Evolutionary conservation across 176 grass and related monocot genomes (phyloP), one percentile per base, ranked within the genome.

Genomic region (Triticum dicoccoides): DNA sequence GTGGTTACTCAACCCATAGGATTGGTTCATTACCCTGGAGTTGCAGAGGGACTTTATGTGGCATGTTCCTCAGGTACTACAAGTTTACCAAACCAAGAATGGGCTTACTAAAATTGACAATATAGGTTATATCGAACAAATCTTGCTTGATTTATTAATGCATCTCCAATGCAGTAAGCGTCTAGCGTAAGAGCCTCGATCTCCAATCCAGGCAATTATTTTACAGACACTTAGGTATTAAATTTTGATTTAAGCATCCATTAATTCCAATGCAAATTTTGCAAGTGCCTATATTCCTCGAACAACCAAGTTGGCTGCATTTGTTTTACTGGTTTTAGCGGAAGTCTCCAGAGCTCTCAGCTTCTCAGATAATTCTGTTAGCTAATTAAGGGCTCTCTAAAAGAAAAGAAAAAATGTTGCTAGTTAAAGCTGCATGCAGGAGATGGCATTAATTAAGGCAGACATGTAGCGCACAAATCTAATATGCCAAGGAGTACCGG

Each of bases 1-100:
- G 74, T 89, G 65, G 77, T 98, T 83, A 95, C 86, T 20, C 96
- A 98, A 54, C 93, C 96, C 13, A 95, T 95, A 77, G 96, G 93
- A 51, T 76, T 91, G 80, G 84, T 98, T 82, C 82, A 85, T 90
- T 98, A 98, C 91, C 86, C 89, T 75, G 93, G 90, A 65, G 93
- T 98, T 76, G 91, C 93, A 63, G 90, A 90, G 59, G 93, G 96
- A 14, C 91, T 98, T 88, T 94, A 92, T 85, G 86, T 88, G 30
- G 91, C 96, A 66, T 92, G 89, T 89, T 91, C 93, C 76, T 94
- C 90, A 89, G 93, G 93, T 93, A 88, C 41, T 82, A 71, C 41
- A 44, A 51, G 33, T 73, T 27, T 62, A 71, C 13, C 47, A 20
- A 49, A 32, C 30, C 15, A 67, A 77, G 18, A 38, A 80, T 42